Percentiles rank a stretch among this genome's conserved stretches.
These are phyloP conservation scores for Cytospora piceae DNA, from an alignment of 2,329 filamentous ascomycete species.

Conservation along the genomic window DNA sequence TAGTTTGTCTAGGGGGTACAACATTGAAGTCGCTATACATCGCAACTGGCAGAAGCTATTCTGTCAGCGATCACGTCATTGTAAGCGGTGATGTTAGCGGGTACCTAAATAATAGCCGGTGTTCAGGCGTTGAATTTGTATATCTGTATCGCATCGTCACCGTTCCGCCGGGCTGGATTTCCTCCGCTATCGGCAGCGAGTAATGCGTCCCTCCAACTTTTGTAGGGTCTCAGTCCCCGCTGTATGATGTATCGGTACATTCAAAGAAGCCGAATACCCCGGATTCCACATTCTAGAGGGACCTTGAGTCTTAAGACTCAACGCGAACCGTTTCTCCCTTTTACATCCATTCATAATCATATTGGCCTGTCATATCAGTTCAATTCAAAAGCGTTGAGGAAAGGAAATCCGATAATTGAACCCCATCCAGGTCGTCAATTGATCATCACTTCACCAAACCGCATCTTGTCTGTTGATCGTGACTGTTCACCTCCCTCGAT, in stretches of 20 bases:
- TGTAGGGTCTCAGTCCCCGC: conserved; percentile 7
- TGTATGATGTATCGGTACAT: conserved; percentile 20
- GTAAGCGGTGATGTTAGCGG: not conserved
- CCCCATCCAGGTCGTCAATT: conserved; percentile 1
- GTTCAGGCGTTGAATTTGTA: not conserved
- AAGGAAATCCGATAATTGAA: not conserved
- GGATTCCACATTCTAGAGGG: conserved; percentile 14
- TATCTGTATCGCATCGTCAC: not conserved
- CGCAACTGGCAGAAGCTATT: not conserved
- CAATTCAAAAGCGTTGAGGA: not conserved
- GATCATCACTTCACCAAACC: conserved; percentile 10
- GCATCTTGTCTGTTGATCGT: conserved; percentile 12
- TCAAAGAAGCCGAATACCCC: conserved; percentile 17
- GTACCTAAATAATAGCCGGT: not conserved
- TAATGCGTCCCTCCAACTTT: conserved; percentile 1
- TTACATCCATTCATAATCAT: not conserved
- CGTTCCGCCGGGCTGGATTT: conserved; percentile 1
- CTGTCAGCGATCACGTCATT: not conserved
- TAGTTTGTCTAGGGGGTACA: not conserved
- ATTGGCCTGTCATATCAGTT: not conserved
- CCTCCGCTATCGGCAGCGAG: conserved; percentile 20
- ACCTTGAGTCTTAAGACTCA: not conserved
- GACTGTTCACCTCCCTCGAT: conserved; percentile 15
- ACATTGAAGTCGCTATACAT: not conserved
- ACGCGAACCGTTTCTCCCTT: conserved; percentile 6